Evolutionary conservation across 768 basidiomycete species (phyloP).

Genomic region (Cystofilobasidium ferigula): DNA sequence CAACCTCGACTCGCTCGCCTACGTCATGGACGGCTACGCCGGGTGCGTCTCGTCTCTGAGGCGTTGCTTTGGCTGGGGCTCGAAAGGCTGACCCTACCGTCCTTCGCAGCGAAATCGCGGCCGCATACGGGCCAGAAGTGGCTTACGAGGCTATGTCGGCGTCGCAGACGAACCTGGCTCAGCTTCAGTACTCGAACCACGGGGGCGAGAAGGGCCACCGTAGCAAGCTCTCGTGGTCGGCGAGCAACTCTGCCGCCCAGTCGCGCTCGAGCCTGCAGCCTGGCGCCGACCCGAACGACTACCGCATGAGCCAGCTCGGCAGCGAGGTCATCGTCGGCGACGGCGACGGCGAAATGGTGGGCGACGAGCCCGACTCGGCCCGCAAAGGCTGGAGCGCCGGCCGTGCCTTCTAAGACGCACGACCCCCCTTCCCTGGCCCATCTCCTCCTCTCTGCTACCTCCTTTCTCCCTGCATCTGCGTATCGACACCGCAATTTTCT

Average conservation of each 20-base stretch:
- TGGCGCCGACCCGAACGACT: not conserved
- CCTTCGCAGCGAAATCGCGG: slow-evolving; percentile 53
- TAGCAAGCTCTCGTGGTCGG: not conserved
- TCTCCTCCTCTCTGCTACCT: no score
- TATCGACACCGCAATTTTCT: no score
- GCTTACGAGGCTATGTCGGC: slow-evolving; percentile 51
- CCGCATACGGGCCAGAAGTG: slow-evolving; percentile 58
- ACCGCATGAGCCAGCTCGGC: not conserved
- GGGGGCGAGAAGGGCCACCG: not conserved
- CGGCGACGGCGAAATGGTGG: not conserved
- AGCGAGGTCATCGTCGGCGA: not conserved
- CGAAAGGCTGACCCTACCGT: not conserved
- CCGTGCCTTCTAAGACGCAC: no score
- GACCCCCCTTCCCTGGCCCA: no score
- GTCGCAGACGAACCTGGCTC: slow-evolving; percentile 49
- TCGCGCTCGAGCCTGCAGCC: not conserved
- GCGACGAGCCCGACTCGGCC: not conserved
- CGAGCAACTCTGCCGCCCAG: not conserved
- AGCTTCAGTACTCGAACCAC: slow-evolving; percentile 25
- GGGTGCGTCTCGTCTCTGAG: slow-evolving; percentile 42
- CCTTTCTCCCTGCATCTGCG: no score
- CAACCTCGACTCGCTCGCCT: slow-evolving; percentile 60
- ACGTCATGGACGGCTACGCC: slow-evolving; percentile 76
- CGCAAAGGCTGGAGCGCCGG: no score
- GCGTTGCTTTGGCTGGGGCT: not conserved